Conservation (phyloP, 1,139 yeast genomes). For the Blastobotrys apis region DNA sequence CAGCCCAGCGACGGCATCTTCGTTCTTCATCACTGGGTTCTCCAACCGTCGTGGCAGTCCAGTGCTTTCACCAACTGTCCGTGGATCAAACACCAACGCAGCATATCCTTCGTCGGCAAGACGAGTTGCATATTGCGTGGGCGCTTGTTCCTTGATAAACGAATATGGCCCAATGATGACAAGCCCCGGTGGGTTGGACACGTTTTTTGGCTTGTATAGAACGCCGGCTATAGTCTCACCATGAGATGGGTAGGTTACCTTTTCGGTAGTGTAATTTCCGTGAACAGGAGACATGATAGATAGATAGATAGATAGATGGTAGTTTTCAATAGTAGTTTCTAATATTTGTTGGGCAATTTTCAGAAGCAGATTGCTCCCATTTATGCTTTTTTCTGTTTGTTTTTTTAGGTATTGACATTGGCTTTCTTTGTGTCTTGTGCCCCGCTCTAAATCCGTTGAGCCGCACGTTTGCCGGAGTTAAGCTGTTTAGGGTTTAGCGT, state of each 20-base stretch:
- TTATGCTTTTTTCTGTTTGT: too few relatives aligned
- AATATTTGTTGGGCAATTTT: too few relatives aligned
- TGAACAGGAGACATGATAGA: background rate
- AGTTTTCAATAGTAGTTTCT: too few relatives aligned
- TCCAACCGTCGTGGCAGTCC: constrained; percentile 1
- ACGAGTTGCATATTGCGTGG: background rate
- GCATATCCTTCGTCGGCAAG: constrained; percentile 2
- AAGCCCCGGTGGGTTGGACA: background rate
- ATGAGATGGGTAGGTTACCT: background rate
- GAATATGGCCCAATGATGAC: constrained; percentile 3
- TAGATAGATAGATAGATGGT: background rate
- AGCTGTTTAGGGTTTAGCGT: too few relatives aligned
- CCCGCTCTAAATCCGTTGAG: too few relatives aligned
- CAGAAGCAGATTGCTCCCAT: too few relatives aligned
- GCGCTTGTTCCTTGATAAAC: constrained; percentile 3
- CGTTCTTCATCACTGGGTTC: constrained; percentile 4
- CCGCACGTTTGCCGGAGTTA: too few relatives aligned
- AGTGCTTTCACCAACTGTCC: constrained; percentile 3
- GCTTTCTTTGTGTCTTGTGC: too few relatives aligned
- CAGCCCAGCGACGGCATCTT: background rate
- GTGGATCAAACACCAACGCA: constrained; percentile 2
- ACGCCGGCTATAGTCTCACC: background rate
- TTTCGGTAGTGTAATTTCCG: background rate
- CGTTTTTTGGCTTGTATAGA: background rate
- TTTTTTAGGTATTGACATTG: too few relatives aligned